phyloP scores from a whole-genome alignment of 768 basidiomycete genomes.

The Mycena haematopus region DNA sequence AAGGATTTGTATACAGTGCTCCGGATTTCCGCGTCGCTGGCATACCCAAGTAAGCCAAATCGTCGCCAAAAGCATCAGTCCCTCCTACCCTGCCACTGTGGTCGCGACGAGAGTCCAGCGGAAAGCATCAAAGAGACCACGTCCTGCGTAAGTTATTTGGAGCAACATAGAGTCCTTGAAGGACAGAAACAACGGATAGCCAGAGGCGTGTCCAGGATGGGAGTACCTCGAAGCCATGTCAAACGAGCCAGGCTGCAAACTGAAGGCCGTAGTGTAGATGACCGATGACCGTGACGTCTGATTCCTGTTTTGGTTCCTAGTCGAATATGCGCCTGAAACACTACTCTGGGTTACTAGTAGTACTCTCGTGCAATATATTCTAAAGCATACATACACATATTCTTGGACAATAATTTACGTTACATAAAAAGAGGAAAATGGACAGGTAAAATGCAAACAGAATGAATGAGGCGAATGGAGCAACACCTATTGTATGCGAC shows the following conservation, averaged over 20 bases:
- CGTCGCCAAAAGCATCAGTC: not conserved
- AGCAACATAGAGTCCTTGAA: conserved; percentile 63
- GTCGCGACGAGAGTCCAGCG: conserved; percentile 71
- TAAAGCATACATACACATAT: conserved; percentile 28
- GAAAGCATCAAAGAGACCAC: conserved; percentile 73
- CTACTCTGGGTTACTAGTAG: too few relatives aligned
- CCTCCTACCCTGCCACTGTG: conserved; percentile 60
- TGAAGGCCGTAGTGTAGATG: too few relatives aligned
- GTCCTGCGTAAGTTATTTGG: conserved; percentile 63
- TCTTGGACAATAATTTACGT: conserved; percentile 47
- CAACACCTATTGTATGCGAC: conserved; percentile 20
- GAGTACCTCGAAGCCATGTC: conserved; percentile 27
- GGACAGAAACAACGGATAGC: conserved; percentile 75
- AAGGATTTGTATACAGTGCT: conserved; percentile 77
- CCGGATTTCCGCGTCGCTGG: conserved; percentile 79
- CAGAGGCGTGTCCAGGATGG: conserved; percentile 48
- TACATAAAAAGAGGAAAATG: conserved; percentile 39
- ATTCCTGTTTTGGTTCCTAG: not conserved
- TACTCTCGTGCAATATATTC: conserved; percentile 26
- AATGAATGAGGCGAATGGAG: conserved; percentile 20
- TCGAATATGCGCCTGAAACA: not conserved
- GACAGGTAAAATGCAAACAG: conserved; percentile 29
- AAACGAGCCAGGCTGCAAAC: not conserved
- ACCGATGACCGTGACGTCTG: conserved; percentile 4
- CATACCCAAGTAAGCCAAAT: conserved; percentile 14